Conservation (phyloP, 2,329 filamentous ascomycete species). For the Emydomyces testavorans region DNA sequence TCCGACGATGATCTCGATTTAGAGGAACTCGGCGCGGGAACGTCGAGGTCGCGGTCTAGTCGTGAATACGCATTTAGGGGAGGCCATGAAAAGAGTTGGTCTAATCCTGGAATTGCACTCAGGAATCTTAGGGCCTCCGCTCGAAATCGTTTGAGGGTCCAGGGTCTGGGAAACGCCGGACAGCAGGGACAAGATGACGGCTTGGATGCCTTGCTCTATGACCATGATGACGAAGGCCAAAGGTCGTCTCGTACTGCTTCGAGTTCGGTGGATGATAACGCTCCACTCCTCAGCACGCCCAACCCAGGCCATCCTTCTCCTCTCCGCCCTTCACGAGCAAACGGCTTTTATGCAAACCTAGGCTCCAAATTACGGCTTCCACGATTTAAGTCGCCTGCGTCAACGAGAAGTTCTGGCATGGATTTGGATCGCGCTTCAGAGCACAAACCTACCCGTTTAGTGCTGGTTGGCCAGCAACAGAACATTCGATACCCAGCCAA, state of each 20-base stretch:
- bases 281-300: conserved; percentile 52
- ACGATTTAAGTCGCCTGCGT: conserved; percentile 42
- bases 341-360: conserved; percentile 37
- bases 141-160: conserved; percentile 28
- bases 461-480: conserved; percentile 65
- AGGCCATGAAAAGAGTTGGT: conserved; percentile 18
- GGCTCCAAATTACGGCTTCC: conserved; percentile 49
- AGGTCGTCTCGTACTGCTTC: conserved; percentile 51
- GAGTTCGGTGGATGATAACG: conserved; percentile 55
- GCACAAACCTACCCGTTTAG: conserved; percentile 51
- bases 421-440: conserved; percentile 19
- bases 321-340: conserved; percentile 23
- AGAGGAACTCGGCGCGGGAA: conserved; percentile 36
- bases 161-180: conserved; percentile 20
- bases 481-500: conserved; percentile 73
- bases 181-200: conserved; percentile 50
- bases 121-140: conserved; percentile 43
- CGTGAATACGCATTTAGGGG: conserved; percentile 15
- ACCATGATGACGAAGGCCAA: conserved; percentile 45
- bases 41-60: conserved; percentile 18
- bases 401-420: conserved; percentile 29
- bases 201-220: conserved; percentile 53
- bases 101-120: conserved; percentile 34
- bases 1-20: conserved; percentile 36
- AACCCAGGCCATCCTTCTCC: conserved; percentile 31